phyloP scores from a whole-genome alignment of 768 basidiomycete species.

The Suillus discolor region DNA sequence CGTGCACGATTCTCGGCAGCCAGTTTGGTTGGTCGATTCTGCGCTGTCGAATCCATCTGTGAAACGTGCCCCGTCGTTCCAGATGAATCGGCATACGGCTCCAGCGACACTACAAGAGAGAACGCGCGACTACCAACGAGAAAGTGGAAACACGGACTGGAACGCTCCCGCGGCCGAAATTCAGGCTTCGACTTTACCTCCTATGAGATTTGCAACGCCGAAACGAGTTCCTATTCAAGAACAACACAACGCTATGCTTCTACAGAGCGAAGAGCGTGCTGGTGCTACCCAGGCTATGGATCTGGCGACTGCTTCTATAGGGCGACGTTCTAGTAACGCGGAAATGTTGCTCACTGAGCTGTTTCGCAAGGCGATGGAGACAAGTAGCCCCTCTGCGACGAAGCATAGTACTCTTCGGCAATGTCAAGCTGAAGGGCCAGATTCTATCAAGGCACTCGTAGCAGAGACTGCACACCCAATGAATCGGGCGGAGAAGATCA shows the following conservation, averaged over 20 bases:
- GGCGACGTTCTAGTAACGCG: conserved; percentile 7
- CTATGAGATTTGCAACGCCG: background rate
- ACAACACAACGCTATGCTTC: background rate
- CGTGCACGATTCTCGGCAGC: conserved; percentile 30
- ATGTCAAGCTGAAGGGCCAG: background rate
- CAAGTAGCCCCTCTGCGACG: background rate
- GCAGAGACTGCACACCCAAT: background rate
- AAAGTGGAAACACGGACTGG: background rate
- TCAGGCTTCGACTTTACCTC: background rate
- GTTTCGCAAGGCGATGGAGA: conserved; percentile 9
- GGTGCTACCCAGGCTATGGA: background rate
- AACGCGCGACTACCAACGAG: background rate
- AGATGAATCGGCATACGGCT: conserved; percentile 8
- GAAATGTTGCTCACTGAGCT: conserved; percentile 6
- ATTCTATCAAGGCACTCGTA: background rate
- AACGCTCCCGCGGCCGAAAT: no score
- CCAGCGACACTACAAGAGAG: background rate
- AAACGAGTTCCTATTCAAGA: background rate
- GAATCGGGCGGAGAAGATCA: conserved; percentile 1
- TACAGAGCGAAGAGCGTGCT: background rate
- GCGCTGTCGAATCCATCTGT: background rate
- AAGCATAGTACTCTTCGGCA: background rate
- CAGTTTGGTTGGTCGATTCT: conserved; percentile 26
- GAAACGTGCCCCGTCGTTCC: conserved; percentile 5
- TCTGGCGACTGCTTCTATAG: background rate